Evolutionary conservation across 2,329 filamentous ascomycete genomes (phyloP).

Genomic region (Pseudophaeomoniella oleicola): DNA sequence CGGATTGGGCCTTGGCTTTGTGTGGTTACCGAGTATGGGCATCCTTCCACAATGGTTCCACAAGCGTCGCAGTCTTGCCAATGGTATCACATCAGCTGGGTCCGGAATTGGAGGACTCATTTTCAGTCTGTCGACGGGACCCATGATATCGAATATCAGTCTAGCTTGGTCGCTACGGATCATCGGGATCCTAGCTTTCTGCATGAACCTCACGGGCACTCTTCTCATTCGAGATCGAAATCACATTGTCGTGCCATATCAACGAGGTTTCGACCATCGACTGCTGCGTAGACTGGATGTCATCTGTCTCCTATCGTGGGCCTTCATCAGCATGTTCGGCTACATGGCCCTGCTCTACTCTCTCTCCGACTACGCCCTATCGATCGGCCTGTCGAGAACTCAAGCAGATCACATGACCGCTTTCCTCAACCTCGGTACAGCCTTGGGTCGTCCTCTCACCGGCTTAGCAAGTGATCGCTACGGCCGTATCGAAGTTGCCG

Average conservation of each 20-base stretch:
- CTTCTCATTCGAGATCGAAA: slow-evolving; percentile 16
- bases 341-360: slow-evolving; percentile 34
- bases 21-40: slow-evolving; percentile 10
- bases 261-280: slow-evolving; percentile 11
- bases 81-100: slow-evolving; percentile 14
- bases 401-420: slow-evolving; percentile 27
- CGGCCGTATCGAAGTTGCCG: slow-evolving; percentile 28
- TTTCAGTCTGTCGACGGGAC: slow-evolving; percentile 13
- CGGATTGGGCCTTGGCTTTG: slow-evolving; percentile 13
- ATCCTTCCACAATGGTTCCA: slow-evolving; percentile 17
- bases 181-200: slow-evolving; percentile 14
- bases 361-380: slow-evolving; percentile 31
- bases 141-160: slow-evolving; percentile 15
- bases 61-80: slow-evolving; percentile 16
- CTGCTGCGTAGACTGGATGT: slow-evolving; percentile 11
- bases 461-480: slow-evolving; percentile 30
- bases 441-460: slow-evolving; percentile 30
- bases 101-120: slow-evolving; percentile 16
- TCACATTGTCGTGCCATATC: slow-evolving; percentile 9
- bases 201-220: slow-evolving; percentile 11
- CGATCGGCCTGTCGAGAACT: slow-evolving; percentile 22
- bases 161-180: slow-evolving; percentile 16
- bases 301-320: slow-evolving; percentile 19
- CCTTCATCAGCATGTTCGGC: slow-evolving; percentile 30
- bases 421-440: slow-evolving; percentile 33